Evolutionary conservation across 2,329 filamentous ascomycete species (phyloP), one percentile per base, ranked within the genome.

Genomic region (Cryphonectria carpinicola): DNA sequence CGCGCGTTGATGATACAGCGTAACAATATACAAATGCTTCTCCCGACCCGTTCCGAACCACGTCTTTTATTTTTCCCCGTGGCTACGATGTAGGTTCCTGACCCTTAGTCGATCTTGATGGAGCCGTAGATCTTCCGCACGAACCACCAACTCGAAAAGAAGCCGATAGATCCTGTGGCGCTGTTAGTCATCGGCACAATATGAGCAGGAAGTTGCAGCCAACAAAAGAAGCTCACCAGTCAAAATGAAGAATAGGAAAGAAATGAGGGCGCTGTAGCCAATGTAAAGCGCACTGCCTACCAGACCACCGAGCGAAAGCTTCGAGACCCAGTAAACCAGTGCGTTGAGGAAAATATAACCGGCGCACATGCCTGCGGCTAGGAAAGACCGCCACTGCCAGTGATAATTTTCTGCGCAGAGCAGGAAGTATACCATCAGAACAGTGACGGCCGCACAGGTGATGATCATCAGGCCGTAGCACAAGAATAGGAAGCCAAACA

Each of bases 401-500:
- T 97, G 93, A 82, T 99, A 99, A 82, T 99, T 96, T 83, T 99
- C 96, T 0, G 93, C 91, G 79, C 95, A 98, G 19, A 99, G 89
- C 76, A 99, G 80, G 85, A 98, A 98, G 82, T 99, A 99, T 0
- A 98, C 93, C 87, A 98, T 91, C 25, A 99, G 85, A 11, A 98
- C 91, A 0, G 96, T 98, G 56, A 97, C 95, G 0, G 95, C 92
- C 0, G 95, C 95, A 71, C 92, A 94, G 1, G 96, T 98, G 76
- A 97, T 92, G 76, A 98, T 94, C 94, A 99, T 98, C 65, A 99
- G 88, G 14, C 93, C 95, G 78, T 97, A 99, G 86, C 95, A 98
- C 70, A 99, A 88, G 86, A 99, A 99, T 49, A 99, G 85, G 87
- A 99, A 99, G 32, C 96, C 96, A 77, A 99, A 99, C 96, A 99